These are phyloP conservation scores for Apophysomyces elegans DNA, from an alignment of 371 early-diverging fungal species.

Conservation along the genomic window DNA sequence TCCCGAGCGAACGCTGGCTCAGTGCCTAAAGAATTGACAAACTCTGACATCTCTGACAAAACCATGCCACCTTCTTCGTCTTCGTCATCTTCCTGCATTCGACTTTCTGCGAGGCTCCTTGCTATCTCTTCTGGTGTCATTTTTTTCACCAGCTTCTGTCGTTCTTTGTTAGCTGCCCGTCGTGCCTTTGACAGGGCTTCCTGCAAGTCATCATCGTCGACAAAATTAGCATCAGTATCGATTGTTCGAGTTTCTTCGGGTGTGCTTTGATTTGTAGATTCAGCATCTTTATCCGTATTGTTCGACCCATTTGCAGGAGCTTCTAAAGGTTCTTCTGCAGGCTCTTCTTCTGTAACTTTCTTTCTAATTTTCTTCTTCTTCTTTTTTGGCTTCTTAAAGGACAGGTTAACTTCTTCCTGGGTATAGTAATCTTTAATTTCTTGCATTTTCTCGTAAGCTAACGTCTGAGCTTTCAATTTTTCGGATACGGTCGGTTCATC, in stretches of 20 bases:
- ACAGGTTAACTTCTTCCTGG: slow-evolving; percentile 77
- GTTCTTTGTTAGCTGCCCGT: slow-evolving; percentile 63
- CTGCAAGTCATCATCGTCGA: slow-evolving; percentile 95
- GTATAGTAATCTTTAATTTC: slow-evolving; percentile 84
- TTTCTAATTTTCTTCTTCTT: slow-evolving; percentile 59
- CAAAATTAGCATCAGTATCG: slow-evolving; percentile 73
- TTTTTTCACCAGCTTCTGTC: slow-evolving; percentile 41
- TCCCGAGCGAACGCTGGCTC: slow-evolving; percentile 40
- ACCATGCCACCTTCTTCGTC: slow-evolving; percentile 50
- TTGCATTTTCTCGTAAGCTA: slow-evolving; percentile 67
- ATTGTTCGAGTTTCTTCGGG: slow-evolving; percentile 16
- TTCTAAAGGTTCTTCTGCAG: slow-evolving; percentile 31
- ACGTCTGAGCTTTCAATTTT: slow-evolving; percentile 62
- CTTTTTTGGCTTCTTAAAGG: slow-evolving; percentile 81
- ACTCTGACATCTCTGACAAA: slow-evolving; percentile 69
- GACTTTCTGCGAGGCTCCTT: slow-evolving; percentile 32
- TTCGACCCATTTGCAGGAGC: no score
- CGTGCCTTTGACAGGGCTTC: slow-evolving; percentile 79
- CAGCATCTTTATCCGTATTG: slow-evolving; percentile 32
- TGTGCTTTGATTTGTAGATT: slow-evolving; percentile 24
- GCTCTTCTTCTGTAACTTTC: slow-evolving; percentile 44
- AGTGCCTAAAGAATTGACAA: slow-evolving; percentile 66
- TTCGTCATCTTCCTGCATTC: slow-evolving; percentile 34
- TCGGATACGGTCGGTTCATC: slow-evolving; percentile 56
- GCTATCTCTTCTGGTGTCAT: slow-evolving; percentile 67